A percentile compares a stretch with the other conserved stretches of the same genome.
Evolutionary conservation across 2,329 filamentous ascomycete genomes (phyloP).

Genomic region (Fusarium chuoi): DNA sequence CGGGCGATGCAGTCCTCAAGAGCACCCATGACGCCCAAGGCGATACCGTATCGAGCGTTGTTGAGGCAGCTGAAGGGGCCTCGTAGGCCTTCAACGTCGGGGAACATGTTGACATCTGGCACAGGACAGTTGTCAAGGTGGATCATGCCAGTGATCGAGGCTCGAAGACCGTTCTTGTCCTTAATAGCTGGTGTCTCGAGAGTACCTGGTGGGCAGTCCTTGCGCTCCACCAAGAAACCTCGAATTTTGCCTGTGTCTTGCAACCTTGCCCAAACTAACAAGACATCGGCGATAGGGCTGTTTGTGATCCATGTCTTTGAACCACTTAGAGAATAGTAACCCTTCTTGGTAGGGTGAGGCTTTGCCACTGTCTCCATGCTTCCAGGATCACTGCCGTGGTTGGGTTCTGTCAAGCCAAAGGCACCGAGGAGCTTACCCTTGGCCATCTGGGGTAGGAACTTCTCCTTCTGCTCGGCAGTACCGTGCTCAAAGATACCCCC

Average conservation of each 20-base stretch:
- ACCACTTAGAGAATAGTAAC: constrained; percentile 81
- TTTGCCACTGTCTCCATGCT: constrained; percentile 91
- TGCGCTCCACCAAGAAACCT: constrained; percentile 89
- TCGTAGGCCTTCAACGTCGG: constrained; percentile 83
- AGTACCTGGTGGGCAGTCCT: constrained; percentile 85
- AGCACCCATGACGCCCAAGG: constrained; percentile 92
- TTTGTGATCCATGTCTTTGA: constrained; percentile 97
- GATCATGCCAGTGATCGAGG: constrained; percentile 97
- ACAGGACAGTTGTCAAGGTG: constrained; percentile 93
- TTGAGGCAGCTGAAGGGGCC: constrained; percentile 96
- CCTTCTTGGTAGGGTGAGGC: constrained; percentile 84
- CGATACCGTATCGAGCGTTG: constrained; percentile 91
- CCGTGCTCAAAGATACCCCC: constrained; percentile 91
- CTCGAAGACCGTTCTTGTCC: constrained; percentile 93
- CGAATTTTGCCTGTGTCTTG: constrained; percentile 92
- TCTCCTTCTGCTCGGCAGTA: constrained; percentile 86
- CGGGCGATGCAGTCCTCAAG: constrained; percentile 90
- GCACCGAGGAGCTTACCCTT: constrained; percentile 85
- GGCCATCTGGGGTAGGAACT: constrained; percentile 81
- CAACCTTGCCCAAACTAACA: constrained; percentile 93
- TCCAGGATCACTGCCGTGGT: constrained; percentile 91
- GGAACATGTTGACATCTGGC: constrained; percentile 92
- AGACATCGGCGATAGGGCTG: constrained; percentile 85
- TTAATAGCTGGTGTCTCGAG: constrained; percentile 92
- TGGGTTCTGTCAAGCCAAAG: constrained; percentile 91